Evolutionary conservation across 2,329 filamentous ascomycete species (phyloP).

Genomic region (Cercospora sp.): DNA sequence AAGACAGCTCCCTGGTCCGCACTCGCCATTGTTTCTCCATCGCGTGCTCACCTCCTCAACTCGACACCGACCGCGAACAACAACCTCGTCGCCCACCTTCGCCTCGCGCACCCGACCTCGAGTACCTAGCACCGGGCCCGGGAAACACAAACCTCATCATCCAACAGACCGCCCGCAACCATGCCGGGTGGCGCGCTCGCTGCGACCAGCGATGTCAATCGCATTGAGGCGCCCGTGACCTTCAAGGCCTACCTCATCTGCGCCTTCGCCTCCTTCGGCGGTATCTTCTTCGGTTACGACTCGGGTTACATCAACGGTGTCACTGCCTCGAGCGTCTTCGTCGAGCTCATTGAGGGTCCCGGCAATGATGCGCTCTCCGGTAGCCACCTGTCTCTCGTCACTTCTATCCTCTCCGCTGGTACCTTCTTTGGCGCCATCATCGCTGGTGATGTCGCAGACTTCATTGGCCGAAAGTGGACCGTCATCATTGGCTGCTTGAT

Average conservation of each 20-base stretch:
- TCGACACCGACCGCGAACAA: slow-evolving; percentile 4
- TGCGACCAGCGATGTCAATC: slow-evolving; percentile 53
- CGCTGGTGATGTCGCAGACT: slow-evolving; percentile 74
- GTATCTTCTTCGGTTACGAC: slow-evolving; percentile 77
- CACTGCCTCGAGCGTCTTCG: slow-evolving; percentile 51
- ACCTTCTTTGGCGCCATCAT: slow-evolving; percentile 79
- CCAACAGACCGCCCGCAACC: slow-evolving; percentile 15
- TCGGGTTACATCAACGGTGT: slow-evolving; percentile 68
- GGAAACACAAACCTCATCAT: not conserved
- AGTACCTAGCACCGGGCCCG: not conserved
- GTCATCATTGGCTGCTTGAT: slow-evolving; percentile 70
- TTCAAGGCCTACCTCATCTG: slow-evolving; percentile 46
- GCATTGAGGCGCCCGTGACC: slow-evolving; percentile 55
- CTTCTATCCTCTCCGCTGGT: slow-evolving; percentile 68
- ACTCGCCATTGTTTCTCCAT: slow-evolving; percentile 9
- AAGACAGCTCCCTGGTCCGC: not conserved
- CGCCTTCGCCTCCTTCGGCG: slow-evolving; percentile 52
- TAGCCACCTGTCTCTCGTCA: slow-evolving; percentile 59
- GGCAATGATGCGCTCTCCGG: slow-evolving; percentile 35
- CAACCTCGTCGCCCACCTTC: not conserved
- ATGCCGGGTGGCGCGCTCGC: slow-evolving; percentile 32
- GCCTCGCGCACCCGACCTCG: not conserved
- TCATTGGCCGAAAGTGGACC: slow-evolving; percentile 70
- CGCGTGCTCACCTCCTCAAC: slow-evolving; percentile 3
- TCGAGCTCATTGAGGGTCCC: slow-evolving; percentile 52